Base-by-base conservation (phyloP, 23 red algal species). In the Gracilaria vermiculophylla region DNA sequence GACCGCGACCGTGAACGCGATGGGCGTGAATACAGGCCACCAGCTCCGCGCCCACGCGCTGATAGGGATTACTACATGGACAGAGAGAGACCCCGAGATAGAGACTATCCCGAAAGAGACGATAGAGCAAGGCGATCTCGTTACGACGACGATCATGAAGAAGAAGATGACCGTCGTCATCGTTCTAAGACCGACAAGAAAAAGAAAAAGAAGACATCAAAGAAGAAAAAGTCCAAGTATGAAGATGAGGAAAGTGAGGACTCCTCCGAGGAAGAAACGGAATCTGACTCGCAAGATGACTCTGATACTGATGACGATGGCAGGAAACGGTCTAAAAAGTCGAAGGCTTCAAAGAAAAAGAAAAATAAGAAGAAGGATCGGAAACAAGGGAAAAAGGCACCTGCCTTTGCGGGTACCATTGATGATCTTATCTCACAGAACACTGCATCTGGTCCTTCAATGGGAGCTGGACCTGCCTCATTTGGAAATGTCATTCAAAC, bases 401-500 rank as follows among this genome's bases (percentile, higher is more conserved):
- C 90, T 9, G 78, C 69, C 33, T 85, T 78, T 78, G 81, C 81
- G 33, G 90, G 90, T 27, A 82, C 80, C 25, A 79, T 85, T 69
- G 90, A 93, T 56, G 90, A 93, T 43, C 55, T 93, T 20, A 83
- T 93, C 20, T 76, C 62, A 17, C 80, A 85, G 69, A 93, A 85
- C 55, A 62, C 48, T 16, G 81, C 80, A 16, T 52, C 67, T 37
- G 70, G 36, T 28, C 42, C 60, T 71, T 77, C 61, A 7, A 70
- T 42, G 41, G 79, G 79, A 14, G 2, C 53, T 2, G 90, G 90
- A 28, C 66, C 44, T 20, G 81, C 44, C 35, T 78, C 75, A 15
- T 80, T 85, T 78, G 90, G 90, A n/a, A 85, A 84, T 21, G 61
- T 93, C 14, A 78, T 93, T 45, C 90, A 93, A 60, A 93, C 90